Evolutionary conservation across 1,284 basidiomycete genomes (phyloP).

Genomic region (Clitocybe nebularis): DNA sequence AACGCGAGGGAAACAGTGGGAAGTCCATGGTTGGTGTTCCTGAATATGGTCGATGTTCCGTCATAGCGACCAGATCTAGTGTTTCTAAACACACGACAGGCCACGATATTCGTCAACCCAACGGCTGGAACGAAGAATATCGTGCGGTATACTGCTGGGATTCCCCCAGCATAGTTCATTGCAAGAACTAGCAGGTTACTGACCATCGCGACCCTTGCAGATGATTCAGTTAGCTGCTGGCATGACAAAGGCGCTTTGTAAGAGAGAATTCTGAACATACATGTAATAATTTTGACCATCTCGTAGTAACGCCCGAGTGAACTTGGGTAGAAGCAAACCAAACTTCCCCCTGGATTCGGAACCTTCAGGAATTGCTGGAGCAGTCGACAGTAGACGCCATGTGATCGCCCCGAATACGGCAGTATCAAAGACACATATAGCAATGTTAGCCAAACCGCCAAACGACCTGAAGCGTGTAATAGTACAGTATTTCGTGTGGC

Average conservation of each 20-base stretch:
- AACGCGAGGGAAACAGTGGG: no score
- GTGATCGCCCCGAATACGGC: slow-evolving; percentile 8
- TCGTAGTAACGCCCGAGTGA: slow-evolving; percentile 1
- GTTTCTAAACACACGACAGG: slow-evolving; percentile 15
- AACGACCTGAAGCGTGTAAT: neutral
- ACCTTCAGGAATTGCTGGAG: neutral
- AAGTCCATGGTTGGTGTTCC: no score
- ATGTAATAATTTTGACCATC: slow-evolving; percentile 7
- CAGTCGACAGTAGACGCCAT: slow-evolving; percentile 2
- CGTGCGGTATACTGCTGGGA: slow-evolving; percentile 12
- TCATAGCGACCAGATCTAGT: slow-evolving; percentile 13
- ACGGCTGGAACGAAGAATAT: slow-evolving; percentile 11
- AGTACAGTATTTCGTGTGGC: slow-evolving; percentile 5
- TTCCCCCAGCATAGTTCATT: slow-evolving; percentile 4
- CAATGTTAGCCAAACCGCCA: slow-evolving; percentile 1
- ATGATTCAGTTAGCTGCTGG: neutral
- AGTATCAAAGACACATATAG: slow-evolving; percentile 1
- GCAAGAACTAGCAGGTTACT: slow-evolving; percentile 13
- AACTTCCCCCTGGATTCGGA: neutral
- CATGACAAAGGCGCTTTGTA: neutral
- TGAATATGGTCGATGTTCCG: no score
- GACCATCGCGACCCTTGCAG: slow-evolving; percentile 6
- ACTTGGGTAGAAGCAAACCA: neutral
- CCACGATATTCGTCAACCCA: slow-evolving; percentile 17
- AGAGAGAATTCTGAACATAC: slow-evolving; percentile 3